phyloP scores from a whole-genome alignment of 2,329 filamentous ascomycete genomes.

The Cryphonectria nitschkei region DNA sequence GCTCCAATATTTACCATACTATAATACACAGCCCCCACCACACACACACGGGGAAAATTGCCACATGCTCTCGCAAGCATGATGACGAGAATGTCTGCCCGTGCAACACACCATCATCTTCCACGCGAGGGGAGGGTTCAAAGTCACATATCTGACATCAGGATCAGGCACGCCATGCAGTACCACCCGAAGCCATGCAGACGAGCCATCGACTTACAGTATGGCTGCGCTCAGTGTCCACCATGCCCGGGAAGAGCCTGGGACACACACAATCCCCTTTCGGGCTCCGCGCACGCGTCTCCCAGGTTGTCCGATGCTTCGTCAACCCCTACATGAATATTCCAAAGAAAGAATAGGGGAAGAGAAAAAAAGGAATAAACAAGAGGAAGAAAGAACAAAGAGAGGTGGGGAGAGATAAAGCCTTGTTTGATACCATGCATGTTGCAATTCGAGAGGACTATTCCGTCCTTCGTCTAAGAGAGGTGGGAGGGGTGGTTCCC shows the following conservation, averaged over 20 bases:
- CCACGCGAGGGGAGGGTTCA: constrained; percentile 1
- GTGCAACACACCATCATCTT: not conserved
- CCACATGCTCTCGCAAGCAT: not conserved
- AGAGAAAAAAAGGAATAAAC: too few relatives aligned
- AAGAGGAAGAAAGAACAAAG: not conserved
- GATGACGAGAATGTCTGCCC: not conserved
- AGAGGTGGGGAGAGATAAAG: too few relatives aligned
- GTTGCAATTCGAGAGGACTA: constrained; percentile 9
- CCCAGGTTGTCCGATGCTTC: not conserved
- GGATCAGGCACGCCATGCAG: constrained; percentile 3
- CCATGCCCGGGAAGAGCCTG: not conserved
- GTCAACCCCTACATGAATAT: not conserved
- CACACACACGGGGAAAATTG: not conserved
- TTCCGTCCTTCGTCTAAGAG: not conserved
- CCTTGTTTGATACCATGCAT: not conserved
- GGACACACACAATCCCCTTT: constrained; percentile 9
- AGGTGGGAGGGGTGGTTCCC: not conserved
- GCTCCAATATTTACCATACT: not conserved
- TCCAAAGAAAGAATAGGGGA: too few relatives aligned
- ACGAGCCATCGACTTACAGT: not conserved
- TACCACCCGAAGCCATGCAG: constrained; percentile 1
- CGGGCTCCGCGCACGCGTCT: constrained; percentile 12
- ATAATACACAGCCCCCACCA: not conserved
- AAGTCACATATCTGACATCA: constrained; percentile 1
- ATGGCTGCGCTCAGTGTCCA: not conserved